Percentiles rank a stretch among this genome's conserved stretches.
phyloP scores from a whole-genome alignment of 768 basidiomycete genomes.

The Thelephora ganbajun region DNA sequence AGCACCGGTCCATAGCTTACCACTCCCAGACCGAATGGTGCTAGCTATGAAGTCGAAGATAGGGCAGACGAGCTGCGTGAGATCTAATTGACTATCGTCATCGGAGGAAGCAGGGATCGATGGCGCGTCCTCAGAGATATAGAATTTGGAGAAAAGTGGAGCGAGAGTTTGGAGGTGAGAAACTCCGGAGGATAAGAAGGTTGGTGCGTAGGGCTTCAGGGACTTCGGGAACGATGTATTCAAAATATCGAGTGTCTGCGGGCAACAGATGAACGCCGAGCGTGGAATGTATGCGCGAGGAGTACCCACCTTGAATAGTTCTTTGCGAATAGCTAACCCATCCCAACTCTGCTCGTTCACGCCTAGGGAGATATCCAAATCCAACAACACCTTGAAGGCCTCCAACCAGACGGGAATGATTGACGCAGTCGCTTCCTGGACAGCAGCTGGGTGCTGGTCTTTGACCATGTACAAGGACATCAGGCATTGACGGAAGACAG shows the following conservation, averaged over 20 bases:
- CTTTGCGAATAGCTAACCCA: slow-evolving; percentile 59
- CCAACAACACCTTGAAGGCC: slow-evolving; percentile 69
- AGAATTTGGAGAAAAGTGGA: slow-evolving; percentile 46
- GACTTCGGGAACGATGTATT: slow-evolving; percentile 72
- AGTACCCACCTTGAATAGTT: slow-evolving; percentile 65
- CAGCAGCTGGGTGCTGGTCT: slow-evolving; percentile 78
- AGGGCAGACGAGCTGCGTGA: slow-evolving; percentile 63
- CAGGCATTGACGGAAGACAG: slow-evolving; percentile 85
- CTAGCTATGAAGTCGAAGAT: slow-evolving; percentile 71
- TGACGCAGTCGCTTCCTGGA: slow-evolving; percentile 66
- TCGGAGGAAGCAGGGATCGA: slow-evolving; percentile 54
- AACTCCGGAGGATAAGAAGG: slow-evolving; percentile 44
- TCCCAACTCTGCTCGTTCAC: slow-evolving; percentile 64
- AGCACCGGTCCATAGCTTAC: slow-evolving; percentile 46
- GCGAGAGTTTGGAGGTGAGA: slow-evolving; percentile 45
- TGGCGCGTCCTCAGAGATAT: slow-evolving; percentile 30
- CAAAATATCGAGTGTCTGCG: slow-evolving; percentile 66
- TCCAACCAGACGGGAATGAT: slow-evolving; percentile 89
- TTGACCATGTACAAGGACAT: slow-evolving; percentile 90
- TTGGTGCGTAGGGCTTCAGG: slow-evolving; percentile 46
- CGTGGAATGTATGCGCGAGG: neutral
- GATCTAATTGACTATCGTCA: slow-evolving; percentile 52
- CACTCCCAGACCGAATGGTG: slow-evolving; percentile 48
- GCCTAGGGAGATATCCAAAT: slow-evolving; percentile 48
- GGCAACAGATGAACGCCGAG: neutral